A percentile compares a stretch with the other conserved stretches of the same genome.
Conservation (phyloP, 495 filamentous ascomycete species). For the Tetracladium marchalianum region DNA sequence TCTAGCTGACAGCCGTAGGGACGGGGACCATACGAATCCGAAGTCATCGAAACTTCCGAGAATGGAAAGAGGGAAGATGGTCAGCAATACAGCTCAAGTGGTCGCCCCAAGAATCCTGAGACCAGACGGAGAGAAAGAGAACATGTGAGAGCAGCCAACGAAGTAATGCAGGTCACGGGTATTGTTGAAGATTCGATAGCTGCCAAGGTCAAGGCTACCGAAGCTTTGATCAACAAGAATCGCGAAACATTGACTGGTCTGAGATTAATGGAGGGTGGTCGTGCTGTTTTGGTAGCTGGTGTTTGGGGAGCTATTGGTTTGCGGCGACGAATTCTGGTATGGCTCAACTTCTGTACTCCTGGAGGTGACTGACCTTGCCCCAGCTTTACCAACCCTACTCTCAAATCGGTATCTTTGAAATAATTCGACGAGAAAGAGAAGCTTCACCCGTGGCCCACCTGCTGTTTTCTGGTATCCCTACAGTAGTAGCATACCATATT, state of each 20-base stretch:
- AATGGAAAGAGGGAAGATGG: constrained; percentile 28
- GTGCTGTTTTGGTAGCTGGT: constrained; percentile 27
- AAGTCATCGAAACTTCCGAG: constrained; percentile 26
- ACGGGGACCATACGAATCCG: constrained; percentile 61
- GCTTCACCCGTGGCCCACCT: constrained; percentile 20
- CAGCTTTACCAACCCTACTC: constrained; percentile 39
- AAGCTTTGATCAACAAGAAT: constrained; percentile 5
- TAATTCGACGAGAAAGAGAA: constrained; percentile 21
- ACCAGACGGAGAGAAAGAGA: constrained; percentile 39
- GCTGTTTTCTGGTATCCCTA: constrained; percentile 12
- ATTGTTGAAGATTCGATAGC: constrained; percentile 16
- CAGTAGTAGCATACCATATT: constrained; percentile 14
- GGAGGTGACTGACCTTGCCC: background rate
- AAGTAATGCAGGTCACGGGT: constrained; percentile 46
- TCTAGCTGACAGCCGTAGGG: constrained; percentile 34
- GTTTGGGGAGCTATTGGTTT: constrained; percentile 45
- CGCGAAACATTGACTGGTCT: constrained; percentile 25
- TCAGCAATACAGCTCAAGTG: constrained; percentile 63
- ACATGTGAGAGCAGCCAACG: constrained; percentile 44
- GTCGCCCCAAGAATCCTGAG: constrained; percentile 54
- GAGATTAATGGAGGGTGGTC: constrained; percentile 26
- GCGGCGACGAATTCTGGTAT: constrained; percentile 38
- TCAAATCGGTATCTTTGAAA: constrained; percentile 25
- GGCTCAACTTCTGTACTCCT: background rate
- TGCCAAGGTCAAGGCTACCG: constrained; percentile 3